These are phyloP conservation scores for Barnettozyma wickerhamii DNA, from an alignment of 805 yeast species.

Conservation along the genomic window DNA sequence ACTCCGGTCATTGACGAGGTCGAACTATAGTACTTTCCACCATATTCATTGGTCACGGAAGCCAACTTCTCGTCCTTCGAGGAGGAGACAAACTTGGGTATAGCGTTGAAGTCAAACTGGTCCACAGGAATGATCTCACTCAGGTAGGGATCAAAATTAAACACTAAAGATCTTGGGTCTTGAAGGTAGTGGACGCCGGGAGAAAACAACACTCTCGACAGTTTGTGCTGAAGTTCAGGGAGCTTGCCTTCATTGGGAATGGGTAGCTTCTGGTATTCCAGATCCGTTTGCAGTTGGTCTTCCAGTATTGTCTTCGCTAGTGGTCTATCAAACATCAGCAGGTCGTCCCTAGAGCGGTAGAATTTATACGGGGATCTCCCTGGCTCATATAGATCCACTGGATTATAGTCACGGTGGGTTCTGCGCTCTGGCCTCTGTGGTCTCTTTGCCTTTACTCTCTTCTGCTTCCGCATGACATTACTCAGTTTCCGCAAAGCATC, in stretches of 20 bases:
- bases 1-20: slow-evolving; percentile 85
- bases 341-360: neutral
- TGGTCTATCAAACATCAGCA: neutral
- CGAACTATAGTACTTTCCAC: slow-evolving; percentile 56
- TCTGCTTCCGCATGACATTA: too few relatives aligned
- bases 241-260: slow-evolving; percentile 3
- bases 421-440: too few relatives aligned
- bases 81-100: slow-evolving; percentile 59
- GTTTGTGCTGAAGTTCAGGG: slow-evolving; percentile 59
- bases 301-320: neutral
- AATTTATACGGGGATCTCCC: neutral
- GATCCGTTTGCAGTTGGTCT: too few relatives aligned
- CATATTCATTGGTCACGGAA: slow-evolving; percentile 37
- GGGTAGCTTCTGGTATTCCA: slow-evolving; percentile 1
- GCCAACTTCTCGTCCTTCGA: slow-evolving; percentile 56
- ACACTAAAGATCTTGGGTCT: slow-evolving; percentile 73
- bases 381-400: neutral
- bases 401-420: neutral
- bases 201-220: slow-evolving; percentile 69
- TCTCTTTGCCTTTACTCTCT: neutral
- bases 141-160: slow-evolving; percentile 62
- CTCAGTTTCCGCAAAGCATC: too few relatives aligned
- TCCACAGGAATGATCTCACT: slow-evolving; percentile 55
- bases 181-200: slow-evolving; percentile 77
- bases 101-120: slow-evolving; percentile 58